These are phyloP conservation scores for Rehmannia glutinosa DNA, from an alignment of 257 asterid species.

Conservation along the genomic window DNA sequence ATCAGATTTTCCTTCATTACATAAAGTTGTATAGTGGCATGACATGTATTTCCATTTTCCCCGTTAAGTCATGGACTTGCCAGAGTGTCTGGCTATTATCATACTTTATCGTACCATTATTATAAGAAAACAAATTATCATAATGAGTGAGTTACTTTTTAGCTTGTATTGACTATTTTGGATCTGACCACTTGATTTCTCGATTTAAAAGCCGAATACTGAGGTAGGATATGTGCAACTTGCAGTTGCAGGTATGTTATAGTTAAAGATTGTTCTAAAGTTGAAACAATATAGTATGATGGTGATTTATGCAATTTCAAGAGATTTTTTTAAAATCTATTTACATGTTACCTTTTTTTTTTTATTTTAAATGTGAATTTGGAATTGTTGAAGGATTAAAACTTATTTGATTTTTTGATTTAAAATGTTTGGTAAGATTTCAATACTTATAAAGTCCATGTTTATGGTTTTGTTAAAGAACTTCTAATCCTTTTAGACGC, in stretches of 20 bases:
- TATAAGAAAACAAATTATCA: background rate
- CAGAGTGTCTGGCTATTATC: background rate
- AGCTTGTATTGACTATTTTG: background rate
- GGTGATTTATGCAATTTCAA: background rate
- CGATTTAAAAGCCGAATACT: background rate
- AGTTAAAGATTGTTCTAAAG: no score
- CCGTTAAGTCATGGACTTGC: background rate
- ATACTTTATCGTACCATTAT: no score
- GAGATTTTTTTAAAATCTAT: background rate
- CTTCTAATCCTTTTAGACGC: background rate
- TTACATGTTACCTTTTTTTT: no score
- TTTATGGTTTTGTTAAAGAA: background rate
- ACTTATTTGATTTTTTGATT: no score
- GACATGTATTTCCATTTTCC: no score
- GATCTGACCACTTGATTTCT: background rate
- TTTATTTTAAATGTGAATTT: no score
- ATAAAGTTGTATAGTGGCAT: no score
- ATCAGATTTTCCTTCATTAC: no score
- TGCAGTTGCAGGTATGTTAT: no score
- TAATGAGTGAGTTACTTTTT: background rate
- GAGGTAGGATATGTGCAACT: background rate
- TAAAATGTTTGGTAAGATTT: no score
- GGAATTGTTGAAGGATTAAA: no score
- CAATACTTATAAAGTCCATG: no score
- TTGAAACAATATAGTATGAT: background rate